Conservation (phyloP, 805 yeast genomes). For the Candida pseudofarinosa region DNA sequence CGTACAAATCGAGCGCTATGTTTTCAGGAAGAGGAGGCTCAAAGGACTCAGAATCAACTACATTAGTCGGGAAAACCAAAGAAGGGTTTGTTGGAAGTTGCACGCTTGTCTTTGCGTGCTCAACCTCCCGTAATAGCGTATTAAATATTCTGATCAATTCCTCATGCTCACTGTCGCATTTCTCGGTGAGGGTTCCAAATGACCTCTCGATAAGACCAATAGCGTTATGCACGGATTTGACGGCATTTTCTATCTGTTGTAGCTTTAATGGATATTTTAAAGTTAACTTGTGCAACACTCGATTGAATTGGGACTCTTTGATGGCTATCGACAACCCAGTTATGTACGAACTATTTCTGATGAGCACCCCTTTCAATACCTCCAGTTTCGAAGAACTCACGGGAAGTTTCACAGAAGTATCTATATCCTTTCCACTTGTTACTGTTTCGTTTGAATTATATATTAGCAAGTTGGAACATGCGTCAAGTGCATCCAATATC, state of each 20-base stretch:
- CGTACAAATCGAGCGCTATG: slow-evolving; percentile 53
- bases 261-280: slow-evolving; percentile 33
- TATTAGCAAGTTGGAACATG: slow-evolving; percentile 30
- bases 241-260: slow-evolving; percentile 45
- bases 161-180: slow-evolving; percentile 6
- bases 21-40: slow-evolving; percentile 45
- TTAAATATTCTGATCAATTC: slow-evolving; percentile 22
- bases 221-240: slow-evolving; percentile 36
- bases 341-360: slow-evolving; percentile 52
- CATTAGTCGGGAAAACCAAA: slow-evolving; percentile 56
- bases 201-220: slow-evolving; percentile 21
- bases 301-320: slow-evolving; percentile 39
- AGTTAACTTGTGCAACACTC: slow-evolving; percentile 24
- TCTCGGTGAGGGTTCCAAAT: slow-evolving; percentile 8
- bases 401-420: slow-evolving; percentile 47
- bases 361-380: slow-evolving; percentile 55
- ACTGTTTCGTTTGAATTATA: slow-evolving; percentile 32
- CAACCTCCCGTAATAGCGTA: slow-evolving; percentile 21
- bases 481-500: slow-evolving; percentile 33
- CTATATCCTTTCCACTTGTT: slow-evolving; percentile 28
- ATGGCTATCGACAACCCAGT: slow-evolving; percentile 43
- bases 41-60: slow-evolving; percentile 31
- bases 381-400: slow-evolving; percentile 53
- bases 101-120: slow-evolving; percentile 31
- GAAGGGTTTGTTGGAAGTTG: slow-evolving; percentile 44